phyloP scores from a whole-genome alignment of 805 yeast genomes.

The Starmerella potacharoeniae region DNA sequence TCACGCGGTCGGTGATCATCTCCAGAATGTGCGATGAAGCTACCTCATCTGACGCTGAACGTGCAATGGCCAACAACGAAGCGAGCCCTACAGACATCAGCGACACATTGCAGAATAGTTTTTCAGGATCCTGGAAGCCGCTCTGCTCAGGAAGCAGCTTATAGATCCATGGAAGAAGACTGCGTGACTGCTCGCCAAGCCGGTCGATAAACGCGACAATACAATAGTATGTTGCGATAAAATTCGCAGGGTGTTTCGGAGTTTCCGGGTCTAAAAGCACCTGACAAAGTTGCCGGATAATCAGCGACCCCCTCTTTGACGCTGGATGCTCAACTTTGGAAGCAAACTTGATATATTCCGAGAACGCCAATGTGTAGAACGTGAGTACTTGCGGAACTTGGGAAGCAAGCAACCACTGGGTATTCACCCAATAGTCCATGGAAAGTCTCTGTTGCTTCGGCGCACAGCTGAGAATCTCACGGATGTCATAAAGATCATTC shows the following conservation, averaged over 20 bases:
- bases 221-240: slow-evolving; percentile 20
- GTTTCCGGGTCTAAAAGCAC: not conserved
- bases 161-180: slow-evolving; percentile 15
- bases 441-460: slow-evolving; percentile 13
- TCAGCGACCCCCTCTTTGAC: slow-evolving; percentile 13
- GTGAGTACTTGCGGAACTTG: slow-evolving; percentile 19
- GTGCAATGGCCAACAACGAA: slow-evolving; percentile 13
- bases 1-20: slow-evolving; percentile 13
- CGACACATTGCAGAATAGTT: not conserved
- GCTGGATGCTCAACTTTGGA: not conserved
- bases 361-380: slow-evolving; percentile 22
- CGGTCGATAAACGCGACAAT: slow-evolving; percentile 8
- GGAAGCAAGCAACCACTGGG: slow-evolving; percentile 24
- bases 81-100: slow-evolving; percentile 6
- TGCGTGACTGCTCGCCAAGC: slow-evolving; percentile 1
- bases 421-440: slow-evolving; percentile 25
- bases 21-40: slow-evolving; percentile 11
- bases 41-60: slow-evolving; percentile 3
- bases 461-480: slow-evolving; percentile 16
- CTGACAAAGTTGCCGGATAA: slow-evolving; percentile 15
- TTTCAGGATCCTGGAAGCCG: not conserved
- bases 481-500: slow-evolving; percentile 22
- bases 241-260: slow-evolving; percentile 10
- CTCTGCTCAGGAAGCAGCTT: not conserved
- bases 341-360: slow-evolving; percentile 17